Evolutionary conservation across 2,329 filamentous ascomycete genomes (phyloP).

Genomic region (Alternaria alternata): DNA sequence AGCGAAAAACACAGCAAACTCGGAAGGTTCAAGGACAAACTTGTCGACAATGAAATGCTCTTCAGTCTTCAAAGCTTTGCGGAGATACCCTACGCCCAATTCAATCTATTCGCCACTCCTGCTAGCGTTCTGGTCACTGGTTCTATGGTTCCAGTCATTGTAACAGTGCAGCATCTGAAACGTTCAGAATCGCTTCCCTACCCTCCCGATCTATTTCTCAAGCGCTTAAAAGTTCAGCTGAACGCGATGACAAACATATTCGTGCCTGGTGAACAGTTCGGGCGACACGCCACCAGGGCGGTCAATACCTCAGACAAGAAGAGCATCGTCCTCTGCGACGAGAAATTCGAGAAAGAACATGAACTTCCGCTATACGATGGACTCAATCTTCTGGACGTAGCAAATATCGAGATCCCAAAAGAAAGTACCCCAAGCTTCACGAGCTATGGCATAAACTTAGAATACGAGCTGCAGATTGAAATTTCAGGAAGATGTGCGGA

Average conservation of each 20-base stretch:
- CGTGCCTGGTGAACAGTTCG: constrained; percentile 18
- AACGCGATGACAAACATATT: constrained; percentile 23
- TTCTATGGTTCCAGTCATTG: constrained; percentile 19
- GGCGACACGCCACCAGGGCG: constrained; percentile 12
- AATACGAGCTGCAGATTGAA: constrained; percentile 35
- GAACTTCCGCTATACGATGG: constrained; percentile 29
- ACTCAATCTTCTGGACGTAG: constrained; percentile 20
- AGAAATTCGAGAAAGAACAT: constrained; percentile 22
- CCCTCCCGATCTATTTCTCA: constrained; percentile 35
- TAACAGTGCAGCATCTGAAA: constrained; percentile 35
- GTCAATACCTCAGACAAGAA: constrained; percentile 13
- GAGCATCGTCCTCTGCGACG: constrained; percentile 26
- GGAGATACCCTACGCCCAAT: constrained; percentile 33
- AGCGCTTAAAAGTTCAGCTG: constrained; percentile 34
- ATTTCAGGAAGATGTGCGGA: constrained; percentile 39
- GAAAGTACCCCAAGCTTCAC: constrained; percentile 34
- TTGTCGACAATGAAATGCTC: constrained; percentile 33
- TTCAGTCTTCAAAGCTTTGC: constrained; percentile 28
- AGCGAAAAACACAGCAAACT: constrained; percentile 27
- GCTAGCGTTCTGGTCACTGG: constrained; percentile 32
- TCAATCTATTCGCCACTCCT: constrained; percentile 33
- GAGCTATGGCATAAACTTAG: constrained; percentile 35
- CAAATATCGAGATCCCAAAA: constrained; percentile 13
- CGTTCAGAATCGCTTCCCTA: constrained; percentile 33
- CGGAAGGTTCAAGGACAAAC: constrained; percentile 29